Evolutionary conservation across 2,329 filamentous ascomycete genomes (phyloP), one percentile per base, ranked within the genome.

Genomic region (Alternaria sp.): DNA sequence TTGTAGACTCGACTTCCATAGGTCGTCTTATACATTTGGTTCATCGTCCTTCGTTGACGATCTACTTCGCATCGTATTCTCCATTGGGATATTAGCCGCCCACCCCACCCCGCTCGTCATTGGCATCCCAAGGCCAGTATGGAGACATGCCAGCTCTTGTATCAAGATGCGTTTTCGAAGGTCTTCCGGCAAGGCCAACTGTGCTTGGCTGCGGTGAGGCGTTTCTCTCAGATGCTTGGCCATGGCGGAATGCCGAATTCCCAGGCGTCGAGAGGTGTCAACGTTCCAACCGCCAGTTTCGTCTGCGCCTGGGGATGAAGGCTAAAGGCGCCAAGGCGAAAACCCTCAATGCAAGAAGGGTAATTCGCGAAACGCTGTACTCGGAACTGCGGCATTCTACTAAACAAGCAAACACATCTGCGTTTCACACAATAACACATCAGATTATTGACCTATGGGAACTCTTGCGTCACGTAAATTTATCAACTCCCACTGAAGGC

Each of bases 161-260:
- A 48, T 69, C 69, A 72, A 64, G 53, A 58, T 50, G 22, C 30
- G 46, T 41, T 64, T 51, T 51, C 50, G 25, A 49, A 57, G 50
- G 22, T 50, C 43, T 61, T 57, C 53, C 30, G 45, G 36, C 18
- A 38, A 61, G 40, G 52, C 62, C 48, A 68, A 68, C 66, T 63
- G 44, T 60, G 61, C 70, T 72, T 72, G 70, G 70, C 67, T 69
- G 55, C 68, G 22, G 55, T 56, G 32, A 62, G 53, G 59, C 55
- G 67, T 69, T 67, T 70, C 67, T 62, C 58, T 48, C 54, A 20
- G 27, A 44, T 49, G 52, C 68, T 70, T 71, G 68, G 66, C 67
- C 28, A 52, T 41, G 46, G 56, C 27, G 32, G 45, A 55, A 54
- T 27, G 45, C 27, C 51, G 28, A 51, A 45, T 59, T 44, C 43